Conservation (phyloP, 768 basidiomycete genomes). For the Tulasnella sp. region DNA sequence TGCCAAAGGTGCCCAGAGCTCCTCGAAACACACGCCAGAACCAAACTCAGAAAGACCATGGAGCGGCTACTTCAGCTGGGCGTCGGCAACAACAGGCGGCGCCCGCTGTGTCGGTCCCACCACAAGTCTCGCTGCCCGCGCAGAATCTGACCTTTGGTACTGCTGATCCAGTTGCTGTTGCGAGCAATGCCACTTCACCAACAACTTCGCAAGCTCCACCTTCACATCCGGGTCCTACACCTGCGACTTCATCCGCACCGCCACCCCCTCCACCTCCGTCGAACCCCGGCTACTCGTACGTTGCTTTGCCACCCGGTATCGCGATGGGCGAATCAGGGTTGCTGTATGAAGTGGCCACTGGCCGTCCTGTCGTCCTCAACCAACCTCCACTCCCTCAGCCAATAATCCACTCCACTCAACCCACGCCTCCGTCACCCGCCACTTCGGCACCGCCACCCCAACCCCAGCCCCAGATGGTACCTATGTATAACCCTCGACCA, state of each 20-base stretch:
- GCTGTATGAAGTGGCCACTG: constrained; percentile 74
- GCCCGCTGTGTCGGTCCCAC: not conserved
- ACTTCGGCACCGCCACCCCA: not conserved
- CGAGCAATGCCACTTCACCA: not conserved
- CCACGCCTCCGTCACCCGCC: not conserved
- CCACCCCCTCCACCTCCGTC: constrained; percentile 43
- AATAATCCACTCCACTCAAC: constrained; percentile 20
- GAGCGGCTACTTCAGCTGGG: too few species aligned
- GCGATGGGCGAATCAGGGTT: constrained; percentile 65
- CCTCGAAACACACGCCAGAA: too few species aligned
- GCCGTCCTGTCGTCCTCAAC: constrained; percentile 60
- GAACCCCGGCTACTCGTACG: constrained; percentile 55
- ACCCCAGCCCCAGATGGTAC: not conserved
- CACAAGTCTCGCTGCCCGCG: too few species aligned
- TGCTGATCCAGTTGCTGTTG: too few species aligned
- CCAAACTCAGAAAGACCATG: too few species aligned
- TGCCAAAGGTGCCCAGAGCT: not conserved
- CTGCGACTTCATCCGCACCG: not conserved
- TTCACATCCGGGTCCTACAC: not conserved
- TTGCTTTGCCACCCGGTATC: constrained; percentile 53
- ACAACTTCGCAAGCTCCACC: not conserved
- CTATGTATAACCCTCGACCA: constrained; percentile 58
- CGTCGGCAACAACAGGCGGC: not conserved
- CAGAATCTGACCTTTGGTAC: too few species aligned
- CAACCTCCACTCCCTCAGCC: constrained; percentile 26